phyloP scores from a whole-genome alignment of 306 rosid genomes.

The Quercus robur region DNA sequence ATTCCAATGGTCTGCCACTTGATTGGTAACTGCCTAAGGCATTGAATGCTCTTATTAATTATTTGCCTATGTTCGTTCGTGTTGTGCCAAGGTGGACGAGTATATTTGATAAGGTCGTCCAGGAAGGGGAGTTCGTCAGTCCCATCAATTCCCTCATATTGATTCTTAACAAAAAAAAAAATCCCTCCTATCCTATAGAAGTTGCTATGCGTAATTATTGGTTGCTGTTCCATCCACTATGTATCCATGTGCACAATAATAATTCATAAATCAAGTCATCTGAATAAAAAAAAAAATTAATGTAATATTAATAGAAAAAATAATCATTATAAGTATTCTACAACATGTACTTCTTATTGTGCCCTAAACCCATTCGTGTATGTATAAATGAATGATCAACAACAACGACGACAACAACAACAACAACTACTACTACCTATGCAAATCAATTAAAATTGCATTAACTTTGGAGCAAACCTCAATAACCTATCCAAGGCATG shows the following conservation, averaged over 20 bases:
- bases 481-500: slow-evolving; percentile 64
- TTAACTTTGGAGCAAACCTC: slow-evolving; percentile 67
- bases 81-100: too few relatives aligned
- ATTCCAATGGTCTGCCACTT: too few relatives aligned
- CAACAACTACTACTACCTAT: background rate
- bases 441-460: slow-evolving; percentile 56
- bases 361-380: too few relatives aligned
- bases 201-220: too few relatives aligned
- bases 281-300: background rate
- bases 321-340: background rate
- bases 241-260: background rate
- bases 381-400: background rate
- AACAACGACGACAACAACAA: background rate
- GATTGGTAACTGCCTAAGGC: too few relatives aligned
- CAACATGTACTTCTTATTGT: background rate
- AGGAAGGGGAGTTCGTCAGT: too few relatives aligned
- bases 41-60: too few relatives aligned
- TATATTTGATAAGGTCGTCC: too few relatives aligned
- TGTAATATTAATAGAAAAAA: background rate
- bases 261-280: background rate
- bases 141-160: too few relatives aligned
- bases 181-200: too few relatives aligned
- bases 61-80: too few relatives aligned
- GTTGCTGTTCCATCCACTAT: background rate
- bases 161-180: too few relatives aligned